A percentile compares a stretch with the other conserved stretches of the same genome.
These are phyloP conservation scores for Cardamine chenopodiifolia DNA, from an alignment of 345 rosid genomes.

Conservation along the genomic window DNA sequence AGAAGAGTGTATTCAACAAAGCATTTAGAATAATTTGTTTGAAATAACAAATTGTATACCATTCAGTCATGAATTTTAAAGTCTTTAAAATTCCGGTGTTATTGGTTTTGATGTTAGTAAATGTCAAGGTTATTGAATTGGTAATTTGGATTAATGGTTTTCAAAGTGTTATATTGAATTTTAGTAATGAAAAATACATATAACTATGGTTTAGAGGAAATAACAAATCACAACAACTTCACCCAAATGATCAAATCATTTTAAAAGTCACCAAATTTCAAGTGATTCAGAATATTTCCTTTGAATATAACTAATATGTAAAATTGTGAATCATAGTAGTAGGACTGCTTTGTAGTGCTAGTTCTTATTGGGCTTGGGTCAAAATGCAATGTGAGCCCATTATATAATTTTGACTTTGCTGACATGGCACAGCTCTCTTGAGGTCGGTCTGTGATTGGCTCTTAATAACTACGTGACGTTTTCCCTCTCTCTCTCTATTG, in stretches of 20 bases:
- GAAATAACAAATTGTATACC: not conserved
- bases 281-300: not conserved
- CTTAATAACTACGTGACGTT: conserved; percentile 33
- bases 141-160: not conserved
- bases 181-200: no score
- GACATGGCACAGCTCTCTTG: conserved; percentile 24
- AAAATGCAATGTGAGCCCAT: not conserved
- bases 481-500: not conserved
- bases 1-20: not conserved
- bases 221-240: not conserved
- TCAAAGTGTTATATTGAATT: not conserved
- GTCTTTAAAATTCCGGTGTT: not conserved
- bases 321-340: not conserved
- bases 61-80: not conserved
- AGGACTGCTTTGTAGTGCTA: not conserved
- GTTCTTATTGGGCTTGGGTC: conserved; percentile 11
- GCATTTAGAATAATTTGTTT: not conserved
- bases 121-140: no score
- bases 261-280: not conserved
- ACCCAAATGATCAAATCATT: no score
- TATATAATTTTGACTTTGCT: conserved; percentile 17
- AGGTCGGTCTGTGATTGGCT: conserved; percentile 36
- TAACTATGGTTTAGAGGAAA: not conserved
- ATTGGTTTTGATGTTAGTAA: not conserved
- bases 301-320: no score